These are phyloP conservation scores for Vachellia pachyceras DNA, from an alignment of 306 rosid genomes.

Conservation along the genomic window DNA sequence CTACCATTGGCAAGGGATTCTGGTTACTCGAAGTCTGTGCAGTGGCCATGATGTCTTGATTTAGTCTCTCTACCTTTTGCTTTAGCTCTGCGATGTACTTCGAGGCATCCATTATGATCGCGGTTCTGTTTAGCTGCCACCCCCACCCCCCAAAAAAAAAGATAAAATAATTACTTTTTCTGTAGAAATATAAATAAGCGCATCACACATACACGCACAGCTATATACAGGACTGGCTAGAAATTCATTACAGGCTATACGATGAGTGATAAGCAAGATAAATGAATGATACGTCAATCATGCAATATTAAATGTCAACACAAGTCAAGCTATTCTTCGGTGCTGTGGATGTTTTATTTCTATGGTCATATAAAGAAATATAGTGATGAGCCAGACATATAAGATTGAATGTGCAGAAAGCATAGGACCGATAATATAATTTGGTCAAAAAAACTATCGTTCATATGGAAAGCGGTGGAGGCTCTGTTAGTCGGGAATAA, in stretches of 20 bases:
- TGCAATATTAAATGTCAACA: not conserved
- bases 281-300: slow-evolving; percentile 9
- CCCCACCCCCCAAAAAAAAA: no score
- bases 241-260: not conserved
- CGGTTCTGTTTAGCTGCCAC: slow-evolving; percentile 65
- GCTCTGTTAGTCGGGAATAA: not conserved
- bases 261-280: not conserved
- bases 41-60: slow-evolving; percentile 56
- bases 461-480: not conserved
- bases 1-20: slow-evolving; percentile 58
- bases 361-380: not conserved
- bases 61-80: slow-evolving; percentile 66
- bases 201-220: not conserved
- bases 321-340: not conserved
- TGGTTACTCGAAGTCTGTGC: slow-evolving; percentile 58
- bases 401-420: not conserved
- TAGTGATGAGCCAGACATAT: not conserved
- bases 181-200: not conserved
- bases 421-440: not conserved
- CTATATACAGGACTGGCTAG: not conserved
- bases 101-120: slow-evolving; percentile 76
- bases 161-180: not conserved
- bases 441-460: not conserved
- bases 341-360: not conserved
- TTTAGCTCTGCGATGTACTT: slow-evolving; percentile 73